phyloP scores from a whole-genome alignment of 305 asterid genomes.

The Fraxinus greggii region DNA sequence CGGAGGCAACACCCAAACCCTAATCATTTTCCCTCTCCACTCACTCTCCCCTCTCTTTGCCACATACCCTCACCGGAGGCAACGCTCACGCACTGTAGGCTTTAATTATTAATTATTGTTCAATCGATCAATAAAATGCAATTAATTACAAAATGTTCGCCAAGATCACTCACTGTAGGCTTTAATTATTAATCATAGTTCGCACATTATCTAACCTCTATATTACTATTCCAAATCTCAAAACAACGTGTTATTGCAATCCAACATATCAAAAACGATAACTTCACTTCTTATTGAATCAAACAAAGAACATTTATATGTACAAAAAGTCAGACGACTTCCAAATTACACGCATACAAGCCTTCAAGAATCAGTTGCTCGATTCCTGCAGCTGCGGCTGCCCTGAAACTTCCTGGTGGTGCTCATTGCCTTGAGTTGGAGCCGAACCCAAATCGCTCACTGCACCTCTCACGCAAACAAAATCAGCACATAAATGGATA shows the following conservation, averaged over 20 bases:
- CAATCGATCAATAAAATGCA: too few species aligned
- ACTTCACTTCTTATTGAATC: neutral
- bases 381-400: neutral
- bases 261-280: neutral
- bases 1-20: too few species aligned
- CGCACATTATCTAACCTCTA: neutral
- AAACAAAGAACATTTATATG: neutral
- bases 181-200: too few species aligned
- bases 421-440: neutral
- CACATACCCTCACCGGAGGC: too few species aligned
- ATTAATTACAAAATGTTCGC: too few species aligned
- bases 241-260: neutral
- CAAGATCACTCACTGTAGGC: too few species aligned
- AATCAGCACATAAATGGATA: neutral
- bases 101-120: too few species aligned
- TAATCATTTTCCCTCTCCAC: too few species aligned
- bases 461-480: neutral
- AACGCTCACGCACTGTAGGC: too few species aligned
- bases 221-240: neutral
- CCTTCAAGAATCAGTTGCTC: slow-evolving; percentile 8
- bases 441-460: neutral
- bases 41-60: too few species aligned
- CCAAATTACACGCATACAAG: neutral
- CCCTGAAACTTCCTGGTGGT: neutral
- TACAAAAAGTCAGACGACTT: neutral